phyloP scores from a whole-genome alignment of 352 stramenopile genomes.

The Phytophthora pisi region DNA sequence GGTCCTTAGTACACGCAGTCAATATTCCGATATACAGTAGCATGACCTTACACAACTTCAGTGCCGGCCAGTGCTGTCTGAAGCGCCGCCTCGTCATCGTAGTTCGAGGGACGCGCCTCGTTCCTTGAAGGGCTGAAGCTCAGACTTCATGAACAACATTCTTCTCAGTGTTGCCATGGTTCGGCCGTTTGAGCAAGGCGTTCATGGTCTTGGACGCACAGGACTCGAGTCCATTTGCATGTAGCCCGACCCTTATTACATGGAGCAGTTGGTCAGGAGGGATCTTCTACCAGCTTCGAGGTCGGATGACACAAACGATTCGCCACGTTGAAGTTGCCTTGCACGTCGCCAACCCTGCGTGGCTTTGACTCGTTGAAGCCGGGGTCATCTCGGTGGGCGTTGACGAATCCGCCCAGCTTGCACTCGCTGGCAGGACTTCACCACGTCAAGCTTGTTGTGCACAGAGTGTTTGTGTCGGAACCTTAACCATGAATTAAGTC shows the following conservation, averaged over 20 bases:
- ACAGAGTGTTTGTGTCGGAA: background rate
- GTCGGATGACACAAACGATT: background rate
- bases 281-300: slow-evolving; percentile 1
- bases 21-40: background rate
- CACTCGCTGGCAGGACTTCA: background rate
- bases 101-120: background rate
- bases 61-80: background rate
- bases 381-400: background rate
- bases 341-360: background rate
- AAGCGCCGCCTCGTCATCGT: background rate
- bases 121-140: background rate
- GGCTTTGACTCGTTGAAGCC: slow-evolving; percentile 3
- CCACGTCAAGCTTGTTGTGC: background rate
- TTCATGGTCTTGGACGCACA: background rate
- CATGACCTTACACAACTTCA: background rate
- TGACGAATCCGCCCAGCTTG: background rate
- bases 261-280: background rate
- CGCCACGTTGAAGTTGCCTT: slow-evolving; percentile 1
- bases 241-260: background rate
- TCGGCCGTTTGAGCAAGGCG: background rate
- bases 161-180: background rate
- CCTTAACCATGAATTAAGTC: background rate
- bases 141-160: background rate
- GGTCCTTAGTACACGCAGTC: background rate
- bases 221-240: background rate